Evolutionary conservation across 306 rosid species (phyloP).

Genomic region (Ammopiptanthus mongolicus): DNA sequence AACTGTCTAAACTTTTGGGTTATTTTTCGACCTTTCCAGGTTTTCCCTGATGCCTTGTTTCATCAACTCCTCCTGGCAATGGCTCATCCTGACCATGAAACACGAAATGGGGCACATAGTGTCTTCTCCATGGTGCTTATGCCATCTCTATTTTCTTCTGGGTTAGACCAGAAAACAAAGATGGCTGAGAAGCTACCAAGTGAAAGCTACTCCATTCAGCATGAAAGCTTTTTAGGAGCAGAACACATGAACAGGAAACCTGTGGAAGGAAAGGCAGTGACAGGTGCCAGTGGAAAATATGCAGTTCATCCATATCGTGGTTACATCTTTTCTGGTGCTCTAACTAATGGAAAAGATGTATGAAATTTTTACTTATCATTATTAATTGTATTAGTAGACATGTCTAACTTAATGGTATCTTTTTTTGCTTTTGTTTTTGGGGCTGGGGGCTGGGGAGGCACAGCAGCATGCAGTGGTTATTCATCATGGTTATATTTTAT

Average conservation of each 20-base stretch:
- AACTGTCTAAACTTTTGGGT: slow-evolving; percentile 19
- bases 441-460: neutral
- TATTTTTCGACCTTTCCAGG: slow-evolving; percentile 41
- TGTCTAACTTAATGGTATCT: neutral
- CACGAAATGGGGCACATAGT: slow-evolving; percentile 78
- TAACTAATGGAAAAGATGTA: slow-evolving; percentile 59
- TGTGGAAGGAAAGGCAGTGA: slow-evolving; percentile 30
- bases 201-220: slow-evolving; percentile 44
- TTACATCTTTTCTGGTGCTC: slow-evolving; percentile 39
- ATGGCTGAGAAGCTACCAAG: slow-evolving; percentile 27
- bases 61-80: slow-evolving; percentile 85
- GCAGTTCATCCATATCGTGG: slow-evolving; percentile 22
- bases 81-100: slow-evolving; percentile 86
- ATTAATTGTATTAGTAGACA: neutral
- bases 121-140: slow-evolving; percentile 72
- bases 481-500: neutral
- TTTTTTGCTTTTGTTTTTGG: neutral
- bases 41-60: slow-evolving; percentile 90
- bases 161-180: slow-evolving; percentile 38
- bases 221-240: slow-evolving; percentile 25
- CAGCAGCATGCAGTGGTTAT: neutral
- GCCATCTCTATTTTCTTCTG: slow-evolving; percentile 53
- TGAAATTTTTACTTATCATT: slow-evolving; percentile 4
- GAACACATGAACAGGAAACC: slow-evolving; percentile 30
- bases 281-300: slow-evolving; percentile 31